phyloP scores from a whole-genome alignment of 768 basidiomycete genomes.

The Pleurotus ostreatus region DNA sequence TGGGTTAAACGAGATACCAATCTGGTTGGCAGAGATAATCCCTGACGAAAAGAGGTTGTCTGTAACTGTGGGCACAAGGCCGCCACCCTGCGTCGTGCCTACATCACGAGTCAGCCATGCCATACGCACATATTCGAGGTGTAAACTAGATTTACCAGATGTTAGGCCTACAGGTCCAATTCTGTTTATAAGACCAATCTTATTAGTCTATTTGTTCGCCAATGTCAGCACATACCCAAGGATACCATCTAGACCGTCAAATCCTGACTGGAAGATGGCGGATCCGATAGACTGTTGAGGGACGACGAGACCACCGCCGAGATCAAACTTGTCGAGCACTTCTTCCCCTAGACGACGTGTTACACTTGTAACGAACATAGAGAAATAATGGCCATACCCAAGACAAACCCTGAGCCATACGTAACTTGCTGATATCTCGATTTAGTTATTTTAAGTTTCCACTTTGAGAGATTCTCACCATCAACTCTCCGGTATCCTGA shows the following conservation, averaged over 20 bases:
- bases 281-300: conserved; percentile 44
- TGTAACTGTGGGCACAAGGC: conserved; percentile 38
- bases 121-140: background rate
- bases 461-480: conserved; percentile 8
- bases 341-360: conserved; percentile 18
- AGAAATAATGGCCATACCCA: conserved; percentile 20
- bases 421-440: conserved; percentile 26
- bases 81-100: background rate
- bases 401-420: conserved; percentile 43
- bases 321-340: conserved; percentile 35
- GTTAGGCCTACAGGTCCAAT: conserved; percentile 45
- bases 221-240: conserved; percentile 30
- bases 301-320: conserved; percentile 35
- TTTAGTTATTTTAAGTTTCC: background rate
- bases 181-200: conserved; percentile 16
- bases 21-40: conserved; percentile 20
- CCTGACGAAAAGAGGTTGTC: conserved; percentile 32
- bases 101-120: background rate
- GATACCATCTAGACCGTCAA: conserved; percentile 40
- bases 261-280: conserved; percentile 26
- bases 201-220: too few relatives aligned
- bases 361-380: conserved; percentile 2
- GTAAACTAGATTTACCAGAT: conserved; percentile 20
- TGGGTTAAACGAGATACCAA: conserved; percentile 37
- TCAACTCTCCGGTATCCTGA: conserved; percentile 11